Conservation (phyloP, 768 basidiomycete genomes). For the Tricholoma hemisulphureum region DNA sequence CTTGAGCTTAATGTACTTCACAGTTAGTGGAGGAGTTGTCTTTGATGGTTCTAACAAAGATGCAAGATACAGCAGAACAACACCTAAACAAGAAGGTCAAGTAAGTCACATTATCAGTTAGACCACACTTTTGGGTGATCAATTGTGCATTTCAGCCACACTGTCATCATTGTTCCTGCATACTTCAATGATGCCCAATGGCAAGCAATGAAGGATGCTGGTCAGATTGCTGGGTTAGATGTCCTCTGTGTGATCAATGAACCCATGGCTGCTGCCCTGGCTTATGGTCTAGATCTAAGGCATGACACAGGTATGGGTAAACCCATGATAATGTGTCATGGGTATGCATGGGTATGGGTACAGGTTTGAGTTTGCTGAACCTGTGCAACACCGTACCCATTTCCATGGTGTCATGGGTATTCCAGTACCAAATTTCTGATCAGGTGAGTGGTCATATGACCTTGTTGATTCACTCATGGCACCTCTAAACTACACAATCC, state of each 20-base stretch:
- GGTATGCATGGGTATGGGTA: too few relatives aligned
- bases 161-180: slow-evolving; percentile 93
- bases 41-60: slow-evolving; percentile 85
- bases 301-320: too few relatives aligned
- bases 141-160: slow-evolving; percentile 51
- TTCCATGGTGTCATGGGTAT: too few relatives aligned
- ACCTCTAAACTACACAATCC: too few relatives aligned
- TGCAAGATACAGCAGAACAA: slow-evolving; percentile 94
- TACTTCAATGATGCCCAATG: slow-evolving; percentile 99
- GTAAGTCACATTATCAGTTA: slow-evolving; percentile 93
- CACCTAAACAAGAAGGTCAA: slow-evolving; percentile 92
- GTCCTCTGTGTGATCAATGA: slow-evolving; percentile 99
- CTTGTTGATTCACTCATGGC: too few relatives aligned
- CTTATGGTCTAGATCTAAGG: slow-evolving; percentile 97
- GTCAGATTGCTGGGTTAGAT: slow-evolving; percentile 95
- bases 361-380: too few relatives aligned
- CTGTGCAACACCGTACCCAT: too few relatives aligned
- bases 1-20: slow-evolving; percentile 11
- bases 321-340: too few relatives aligned
- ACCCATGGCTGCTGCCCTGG: slow-evolving; percentile 96
- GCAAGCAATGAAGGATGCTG: slow-evolving; percentile 97
- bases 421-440: too few relatives aligned
- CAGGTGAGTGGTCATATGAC: too few relatives aligned
- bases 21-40: slow-evolving; percentile 86
- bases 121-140: slow-evolving; percentile 32